Percentiles rank a stretch among this genome's conserved stretches.
Conservation (phyloP, 2,329 filamentous ascomycete species). For the Chlorencoelia australis region DNA sequence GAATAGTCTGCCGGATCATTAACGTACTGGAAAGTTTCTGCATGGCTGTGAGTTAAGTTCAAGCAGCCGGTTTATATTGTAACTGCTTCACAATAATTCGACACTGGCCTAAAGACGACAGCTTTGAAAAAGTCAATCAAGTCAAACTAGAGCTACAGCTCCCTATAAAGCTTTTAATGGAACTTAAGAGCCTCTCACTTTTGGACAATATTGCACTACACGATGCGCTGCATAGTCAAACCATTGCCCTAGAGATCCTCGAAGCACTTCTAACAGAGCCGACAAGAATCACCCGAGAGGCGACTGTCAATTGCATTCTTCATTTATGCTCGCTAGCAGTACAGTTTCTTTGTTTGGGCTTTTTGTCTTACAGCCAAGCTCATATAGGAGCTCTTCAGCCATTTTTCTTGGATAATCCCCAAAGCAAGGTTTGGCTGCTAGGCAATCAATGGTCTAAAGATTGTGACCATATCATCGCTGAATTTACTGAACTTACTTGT, state of each 20-base stretch:
- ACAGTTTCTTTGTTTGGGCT: slow-evolving; percentile 7
- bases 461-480: background rate
- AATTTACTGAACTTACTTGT: slow-evolving; percentile 8
- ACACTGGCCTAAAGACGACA: too few relatives aligned
- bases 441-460: background rate
- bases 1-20: background rate
- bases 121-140: too few relatives aligned
- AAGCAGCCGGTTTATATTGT: slow-evolving; percentile 4
- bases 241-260: too few relatives aligned
- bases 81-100: slow-evolving; percentile 3
- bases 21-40: slow-evolving; percentile 1
- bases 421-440: background rate
- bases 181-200: too few relatives aligned
- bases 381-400: slow-evolving; percentile 11
- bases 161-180: too few relatives aligned
- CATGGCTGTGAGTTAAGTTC: background rate
- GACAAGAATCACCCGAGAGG: background rate
- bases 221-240: too few relatives aligned
- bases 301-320: background rate
- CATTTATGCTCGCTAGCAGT: slow-evolving; percentile 5
- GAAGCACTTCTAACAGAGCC: too few relatives aligned
- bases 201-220: too few relatives aligned
- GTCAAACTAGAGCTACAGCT: too few relatives aligned
- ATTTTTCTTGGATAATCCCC: slow-evolving; percentile 12
- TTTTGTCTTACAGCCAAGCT: slow-evolving; percentile 11